Evolutionary conservation across 2,329 filamentous ascomycete genomes (phyloP), one percentile per base, ranked within the genome.

Genomic region (Didymella keratinophila): DNA sequence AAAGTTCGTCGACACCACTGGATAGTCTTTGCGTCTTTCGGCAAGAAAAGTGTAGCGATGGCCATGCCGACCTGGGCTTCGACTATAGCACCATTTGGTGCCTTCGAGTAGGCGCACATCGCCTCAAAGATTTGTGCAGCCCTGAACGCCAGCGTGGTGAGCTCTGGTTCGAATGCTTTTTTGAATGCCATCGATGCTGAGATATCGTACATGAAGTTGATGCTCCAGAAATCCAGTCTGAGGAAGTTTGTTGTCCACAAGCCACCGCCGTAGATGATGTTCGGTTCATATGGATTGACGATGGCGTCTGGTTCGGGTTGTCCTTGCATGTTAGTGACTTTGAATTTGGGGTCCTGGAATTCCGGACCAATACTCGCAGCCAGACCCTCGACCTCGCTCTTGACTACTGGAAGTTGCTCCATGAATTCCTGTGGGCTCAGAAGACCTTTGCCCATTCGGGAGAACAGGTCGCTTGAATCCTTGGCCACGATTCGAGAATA

Each of bases 1-100:
- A 96, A 88, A 75, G 91, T 94, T 66, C 85, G 84, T 60, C 92
- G 87, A 63, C 89, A 84, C 93, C 93, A 98, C 82, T 87, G 87
- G 10, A 86, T 85, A 71, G 96, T 87, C 63, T 82, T 86, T 25
- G 81, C 72, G 60, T 96, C 90, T 62, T 87, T 87, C 0, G 90
- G 92, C n/a, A 97, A 78, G 71, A 95, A 95, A 50, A 97, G 80
- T 11, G 86, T 84, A 2, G 90, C 87, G 57, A 97, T 89, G 0
- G 88, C 89, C 34, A 98, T 79, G 66, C 86, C 87, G 12, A 91
- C 87, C 71, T 96, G 92, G 41, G 90, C 86, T 41, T 89, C 84
- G 27, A 96, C 80, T 14, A 94, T 78, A 12, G 86, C 85, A 1
- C 92, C 92, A 25, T 85, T 85, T 0, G 90, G 90, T 20, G 86